Evolutionary conservation across 2,329 filamentous ascomycete genomes (phyloP), one percentile per base, ranked within the genome.

Genomic region (Xylariaceae sp.): DNA sequence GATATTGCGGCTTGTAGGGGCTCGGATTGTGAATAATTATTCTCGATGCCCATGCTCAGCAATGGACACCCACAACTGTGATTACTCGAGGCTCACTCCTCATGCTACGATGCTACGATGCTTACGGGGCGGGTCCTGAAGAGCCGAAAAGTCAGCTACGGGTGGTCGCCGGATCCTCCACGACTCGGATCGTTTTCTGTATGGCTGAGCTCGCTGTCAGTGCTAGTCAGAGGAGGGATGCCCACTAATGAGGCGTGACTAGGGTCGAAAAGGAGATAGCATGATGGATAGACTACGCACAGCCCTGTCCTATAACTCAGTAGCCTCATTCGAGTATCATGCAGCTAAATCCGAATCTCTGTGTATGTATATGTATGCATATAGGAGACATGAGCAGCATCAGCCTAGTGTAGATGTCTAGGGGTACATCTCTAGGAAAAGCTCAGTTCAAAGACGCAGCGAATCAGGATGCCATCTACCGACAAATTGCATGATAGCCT

Each of bases 51-150:
- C 53, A 53, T 53, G 39, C 33, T 57, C 24, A 53, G 17, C 48
- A 43, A 46, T 29, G 36, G 16, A 31, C 33, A 26, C 26, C 47
- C 34, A 33, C 19, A 40, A 37, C 44, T 37, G 24, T 51, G 58
- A 61, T 58, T 58, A 61, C 59, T 61, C 55, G 59, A 33, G 33
- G 48, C 51, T 61, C 56, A 57, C 58, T 60, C 57, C 43, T 39
- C 50, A 57, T 58, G 50, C 44, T 52, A 33, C 17, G 50, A 57
- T 58, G 50, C 44, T 52, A 33, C 17, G 50, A 54, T 58, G 58
- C 58, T 61, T 54, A 61, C 58, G 54, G 54, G 40, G 53, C 31
- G 28, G 24, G 49, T 44, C 24, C 28, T n/a, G n/a, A n/a, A n/a
- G n/a, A n/a, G n/a, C n/a, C n/a, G n/a, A n/a, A n/a, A n/a, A n/a